Percentiles rank a stretch among this genome's conserved stretches.
These are phyloP conservation scores for Sungouiella thailandica DNA, from an alignment of 805 yeast genomes.

Conservation along the genomic window DNA sequence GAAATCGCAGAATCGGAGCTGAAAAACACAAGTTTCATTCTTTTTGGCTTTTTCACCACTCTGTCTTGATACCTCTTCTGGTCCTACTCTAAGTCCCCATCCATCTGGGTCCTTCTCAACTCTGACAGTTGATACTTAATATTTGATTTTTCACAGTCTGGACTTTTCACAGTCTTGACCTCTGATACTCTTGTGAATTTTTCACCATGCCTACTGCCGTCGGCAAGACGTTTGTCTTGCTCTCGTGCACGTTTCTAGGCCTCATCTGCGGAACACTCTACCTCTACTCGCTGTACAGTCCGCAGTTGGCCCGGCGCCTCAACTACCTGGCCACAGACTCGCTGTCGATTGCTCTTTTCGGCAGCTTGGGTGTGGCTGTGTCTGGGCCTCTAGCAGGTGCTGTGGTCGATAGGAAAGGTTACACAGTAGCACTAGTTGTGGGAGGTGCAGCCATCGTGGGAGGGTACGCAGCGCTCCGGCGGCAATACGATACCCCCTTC, in stretches of 20 bases:
- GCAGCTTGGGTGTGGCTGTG: conserved; percentile 59
- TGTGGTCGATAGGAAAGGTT: conserved; percentile 60
- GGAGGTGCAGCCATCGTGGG: conserved; percentile 46
- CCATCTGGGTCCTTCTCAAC: no score
- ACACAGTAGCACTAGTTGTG: conserved; percentile 43
- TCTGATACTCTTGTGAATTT: no score
- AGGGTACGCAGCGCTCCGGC: conserved; percentile 55
- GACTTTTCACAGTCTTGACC: no score
- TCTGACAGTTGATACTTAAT: no score
- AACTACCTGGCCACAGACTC: conserved; percentile 58
- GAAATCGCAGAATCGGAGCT: no score
- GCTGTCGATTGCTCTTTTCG: conserved; percentile 60
- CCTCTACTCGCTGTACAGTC: conserved; percentile 71
- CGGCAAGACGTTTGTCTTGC: conserved; percentile 18
- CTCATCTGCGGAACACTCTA: conserved; percentile 71
- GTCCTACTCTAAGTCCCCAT: no score
- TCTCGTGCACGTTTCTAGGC: conserved; percentile 36
- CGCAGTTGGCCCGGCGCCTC: conserved; percentile 61
- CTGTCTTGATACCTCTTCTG: no score
- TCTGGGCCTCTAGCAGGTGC: conserved; percentile 67
- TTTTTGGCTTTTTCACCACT: no score
- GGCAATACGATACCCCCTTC: conserved; percentile 41
- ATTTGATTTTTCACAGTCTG: no score
- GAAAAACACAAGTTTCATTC: no score
- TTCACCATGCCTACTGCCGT: conserved; percentile 12